Evolutionary conservation across 202 grass and related monocot species (phyloP), one percentile per base, ranked within the genome.

Genomic region (Schoenoplectus triqueter): DNA sequence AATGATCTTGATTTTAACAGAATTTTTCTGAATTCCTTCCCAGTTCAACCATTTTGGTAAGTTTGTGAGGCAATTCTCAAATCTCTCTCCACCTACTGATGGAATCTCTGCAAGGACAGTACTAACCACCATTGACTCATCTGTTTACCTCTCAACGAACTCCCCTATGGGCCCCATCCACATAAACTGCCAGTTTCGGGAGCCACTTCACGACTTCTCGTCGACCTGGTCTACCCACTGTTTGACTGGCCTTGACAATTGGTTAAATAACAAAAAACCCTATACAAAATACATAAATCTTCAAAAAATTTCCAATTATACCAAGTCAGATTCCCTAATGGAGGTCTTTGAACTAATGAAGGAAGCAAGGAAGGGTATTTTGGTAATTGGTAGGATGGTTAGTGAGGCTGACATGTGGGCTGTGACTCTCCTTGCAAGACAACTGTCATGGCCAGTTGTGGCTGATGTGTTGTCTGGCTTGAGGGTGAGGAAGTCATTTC

Each of bases 1-100:
- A 6, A 60, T 50, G 45, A 21, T 59, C 63, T 51, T 64, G 78
- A 79, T 64, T 19, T 63, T 78, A 59, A 60, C 13, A 42, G 7
- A 14, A 50, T 11, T 49, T 66, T 66, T 22, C 55, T 76, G 22
- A 62, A 82, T 87, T 86, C 52, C 70, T 78, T 42, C 88, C 80
- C 89, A 98, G 95, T 89, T 98, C 73, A 98, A 98, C 81, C 95
- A 98, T 90, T 98, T 89, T 86, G 91, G 95, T 62, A 89, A 87
- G 50, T 95, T 92, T 82, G 95, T 91, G 80, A 93, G 89, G 80
- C 90, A 90, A 65, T 97, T 94, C 80, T 93, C 86, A 78, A 89
- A 89, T 92, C 89, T 98, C 46, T 91, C 91, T 89, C 88, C 95
- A 76, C 92, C 95, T 18, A 86, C 83, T 65, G 95, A 98, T 73